Evolutionary conservation across 805 yeast genomes (phyloP), one percentile per base, ranked within the genome.

Genomic region (Ogataea paraovalis): DNA sequence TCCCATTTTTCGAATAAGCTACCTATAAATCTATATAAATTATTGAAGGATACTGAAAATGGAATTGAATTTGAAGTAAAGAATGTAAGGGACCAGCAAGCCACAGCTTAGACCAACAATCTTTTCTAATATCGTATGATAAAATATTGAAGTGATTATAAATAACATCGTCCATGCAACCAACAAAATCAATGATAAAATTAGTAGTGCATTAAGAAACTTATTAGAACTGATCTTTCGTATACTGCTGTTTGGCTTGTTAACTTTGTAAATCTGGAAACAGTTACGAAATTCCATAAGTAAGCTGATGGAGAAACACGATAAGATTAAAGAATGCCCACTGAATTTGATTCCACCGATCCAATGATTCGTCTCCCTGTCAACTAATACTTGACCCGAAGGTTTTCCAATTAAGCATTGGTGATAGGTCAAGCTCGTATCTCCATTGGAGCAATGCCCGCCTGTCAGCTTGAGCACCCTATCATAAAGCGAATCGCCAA

Each of bases 81-180:
- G 22, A 18, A 59, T 19, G 30, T 56, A 57, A 2, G 75, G 71
- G 2, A 70, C 51, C 1, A 58, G 30, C 30, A 68, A 39, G 0
- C 79, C 82, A 46, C 70, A 62, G 0, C 58, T 14, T 10, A 73
- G 42, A 3, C 82, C 82, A 7, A 69, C 66, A 8, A 74, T 46
- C 48, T 76, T 75, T 54, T 78, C 83, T 2, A 61, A 43, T 6
- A 70, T 41, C 4, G 80, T 74, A 54, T 78, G 83, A 58, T 73
- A 78, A 54, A 76, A 78, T 19, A 76, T 52, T 33, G 74, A 65
- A 5, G 83, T 78, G 22, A 76, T 62, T 6, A 65, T 45, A 50
- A 66, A 73, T 60, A 74, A 63, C 3, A 62, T 47, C 49, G 62
- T 57, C 80, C 80, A 76, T 13, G 64, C 46, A 2, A 44, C 23